Conservation (phyloP, 2,329 filamentous ascomycete genomes). For the Paecilomyces dactylethromorphus region DNA sequence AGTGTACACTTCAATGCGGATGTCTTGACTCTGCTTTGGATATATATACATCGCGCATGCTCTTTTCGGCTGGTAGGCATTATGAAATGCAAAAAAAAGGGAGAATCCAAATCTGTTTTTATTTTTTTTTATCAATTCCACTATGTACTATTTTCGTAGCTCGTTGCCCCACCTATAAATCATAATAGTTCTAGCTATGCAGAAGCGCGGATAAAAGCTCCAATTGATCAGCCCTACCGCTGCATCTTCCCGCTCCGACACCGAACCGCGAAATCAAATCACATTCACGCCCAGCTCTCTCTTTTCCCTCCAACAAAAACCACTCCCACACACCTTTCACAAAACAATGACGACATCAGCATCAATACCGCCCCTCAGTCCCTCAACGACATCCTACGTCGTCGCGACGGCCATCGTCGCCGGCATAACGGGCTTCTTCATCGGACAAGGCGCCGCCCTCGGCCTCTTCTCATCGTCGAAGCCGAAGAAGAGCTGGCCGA, state of each 20-base stretch:
- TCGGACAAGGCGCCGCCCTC: slow-evolving; percentile 59
- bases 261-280: background rate
- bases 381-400: slow-evolving; percentile 55
- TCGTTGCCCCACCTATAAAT: background rate
- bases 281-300: background rate
- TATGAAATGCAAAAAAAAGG: background rate
- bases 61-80: background rate
- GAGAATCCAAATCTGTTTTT: background rate
- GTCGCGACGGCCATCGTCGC: slow-evolving; percentile 68
- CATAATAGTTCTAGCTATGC: background rate
- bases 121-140: background rate
- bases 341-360: slow-evolving; percentile 23
- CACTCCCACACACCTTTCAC: background rate
- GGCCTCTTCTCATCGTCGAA: slow-evolving; percentile 64
- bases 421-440: slow-evolving; percentile 69
- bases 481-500: slow-evolving; percentile 41
- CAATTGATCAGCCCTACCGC: background rate
- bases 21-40: slow-evolving; percentile 9
- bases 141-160: background rate
- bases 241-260: background rate
- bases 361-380: slow-evolving; percentile 35
- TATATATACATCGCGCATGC: background rate
- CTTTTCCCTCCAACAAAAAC: background rate
- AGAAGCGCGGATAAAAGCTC: background rate
- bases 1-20: slow-evolving; percentile 5